A percentile compares a stretch with the other conserved stretches of the same genome.
Evolutionary conservation across 345 rosid species (phyloP).

Genomic region (Acer negundo): DNA sequence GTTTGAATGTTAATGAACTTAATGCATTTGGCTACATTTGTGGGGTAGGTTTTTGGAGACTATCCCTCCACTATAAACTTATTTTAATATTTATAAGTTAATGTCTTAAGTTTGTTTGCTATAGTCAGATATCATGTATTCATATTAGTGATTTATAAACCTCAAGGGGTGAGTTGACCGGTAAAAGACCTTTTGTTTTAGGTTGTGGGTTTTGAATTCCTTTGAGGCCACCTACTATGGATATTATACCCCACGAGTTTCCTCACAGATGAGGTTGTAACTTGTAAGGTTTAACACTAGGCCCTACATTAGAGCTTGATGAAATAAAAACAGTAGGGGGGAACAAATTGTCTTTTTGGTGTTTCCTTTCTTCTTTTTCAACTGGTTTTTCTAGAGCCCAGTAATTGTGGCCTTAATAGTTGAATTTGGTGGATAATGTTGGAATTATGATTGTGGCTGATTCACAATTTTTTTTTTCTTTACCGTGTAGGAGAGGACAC

Average conservation of each 20-base stretch:
- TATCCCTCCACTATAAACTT: too few species aligned
- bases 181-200: neutral
- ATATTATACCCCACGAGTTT: too few species aligned
- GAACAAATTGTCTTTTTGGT: neutral
- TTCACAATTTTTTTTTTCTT: slow-evolving; percentile 20
- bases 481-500: slow-evolving; percentile 73
- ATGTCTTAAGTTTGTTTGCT: too few species aligned
- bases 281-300: neutral
- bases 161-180: neutral
- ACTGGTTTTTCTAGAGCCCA: neutral
- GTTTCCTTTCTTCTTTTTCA: neutral
- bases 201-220: neutral
- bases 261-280: neutral
- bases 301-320: neutral
- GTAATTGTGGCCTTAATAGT: neutral
- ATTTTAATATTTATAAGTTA: too few species aligned
- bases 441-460: slow-evolving; percentile 4
- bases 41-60: too few species aligned
- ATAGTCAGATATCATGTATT: too few species aligned
- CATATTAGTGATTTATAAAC: too few species aligned
- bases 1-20: too few species aligned
- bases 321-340: neutral
- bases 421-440: neutral
- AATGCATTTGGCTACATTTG: too few species aligned
- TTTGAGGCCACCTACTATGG: neutral